A percentile compares a stretch with the other conserved stretches of the same genome.
phyloP scores from a whole-genome alignment of 2,329 filamentous ascomycete species.

The Grosmannia penicillata region DNA sequence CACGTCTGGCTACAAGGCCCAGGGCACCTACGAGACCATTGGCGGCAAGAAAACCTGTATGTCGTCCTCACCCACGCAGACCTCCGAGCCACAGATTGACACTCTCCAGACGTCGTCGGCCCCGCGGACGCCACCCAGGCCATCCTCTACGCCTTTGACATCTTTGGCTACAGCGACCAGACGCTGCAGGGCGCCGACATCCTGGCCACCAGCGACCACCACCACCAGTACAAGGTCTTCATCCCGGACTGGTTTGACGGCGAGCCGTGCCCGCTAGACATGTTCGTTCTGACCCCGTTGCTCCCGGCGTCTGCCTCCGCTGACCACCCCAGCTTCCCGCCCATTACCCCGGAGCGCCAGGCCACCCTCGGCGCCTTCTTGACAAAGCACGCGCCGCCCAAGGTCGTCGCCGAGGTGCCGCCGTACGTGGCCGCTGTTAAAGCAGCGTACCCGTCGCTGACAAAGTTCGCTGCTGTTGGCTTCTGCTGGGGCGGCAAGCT shows the following conservation, averaged over 20 bases:
- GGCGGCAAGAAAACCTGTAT: constrained; percentile 31
- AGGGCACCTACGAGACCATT: constrained; percentile 29
- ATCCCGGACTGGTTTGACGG: constrained; percentile 88
- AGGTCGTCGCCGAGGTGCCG: constrained; percentile 34
- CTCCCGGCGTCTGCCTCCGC: constrained; percentile 16
- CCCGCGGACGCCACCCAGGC: constrained; percentile 36
- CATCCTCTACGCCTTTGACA: constrained; percentile 49
- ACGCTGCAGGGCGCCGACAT: constrained; percentile 58
- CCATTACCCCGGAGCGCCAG: constrained; percentile 49
- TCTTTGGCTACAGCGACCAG: constrained; percentile 58
- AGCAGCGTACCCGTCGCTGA: constrained; percentile 36
- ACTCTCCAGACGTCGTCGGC: constrained; percentile 27
- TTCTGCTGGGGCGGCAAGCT: constrained; percentile 64
- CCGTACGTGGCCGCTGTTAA: constrained; percentile 38
- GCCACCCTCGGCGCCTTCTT: constrained; percentile 45
- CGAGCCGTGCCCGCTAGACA: constrained; percentile 41
- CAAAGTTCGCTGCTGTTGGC: constrained; percentile 46
- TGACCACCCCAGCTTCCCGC: constrained; percentile 47
- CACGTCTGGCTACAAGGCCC: constrained; percentile 24
- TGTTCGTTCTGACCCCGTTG: constrained; percentile 24
- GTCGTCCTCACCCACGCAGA: constrained; percentile 1
- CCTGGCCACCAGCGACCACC: constrained; percentile 37
- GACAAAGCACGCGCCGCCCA: constrained; percentile 29
- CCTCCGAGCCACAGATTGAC: background rate
- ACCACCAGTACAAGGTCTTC: constrained; percentile 65